These are phyloP conservation scores for Psilocybe mexicana DNA, from an alignment of 1,284 basidiomycete species.

Conservation along the genomic window DNA sequence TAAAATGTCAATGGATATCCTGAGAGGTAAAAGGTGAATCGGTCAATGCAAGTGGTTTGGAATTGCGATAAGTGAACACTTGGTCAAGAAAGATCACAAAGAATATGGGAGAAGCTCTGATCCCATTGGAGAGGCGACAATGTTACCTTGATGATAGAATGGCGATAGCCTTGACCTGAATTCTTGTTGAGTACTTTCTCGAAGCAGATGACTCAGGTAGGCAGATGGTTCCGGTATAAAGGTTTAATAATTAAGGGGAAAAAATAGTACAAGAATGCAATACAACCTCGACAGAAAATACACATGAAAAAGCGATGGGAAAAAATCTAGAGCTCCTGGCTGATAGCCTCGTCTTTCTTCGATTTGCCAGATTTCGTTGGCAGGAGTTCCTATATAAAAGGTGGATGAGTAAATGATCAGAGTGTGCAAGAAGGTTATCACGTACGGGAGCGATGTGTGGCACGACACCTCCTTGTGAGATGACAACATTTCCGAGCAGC, in stretches of 20 bases:
- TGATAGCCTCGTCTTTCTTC: slow-evolving; percentile 36
- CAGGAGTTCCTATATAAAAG: slow-evolving; percentile 38
- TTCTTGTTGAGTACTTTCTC: neutral
- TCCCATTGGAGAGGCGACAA: slow-evolving; percentile 48
- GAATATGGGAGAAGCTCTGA: slow-evolving; percentile 47
- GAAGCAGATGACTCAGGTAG: neutral
- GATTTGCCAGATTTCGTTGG: slow-evolving; percentile 47
- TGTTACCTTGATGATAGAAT: slow-evolving; percentile 32
- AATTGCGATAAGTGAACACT: slow-evolving; percentile 65
- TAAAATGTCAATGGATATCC: slow-evolving; percentile 45
- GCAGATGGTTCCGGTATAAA: slow-evolving; percentile 4
- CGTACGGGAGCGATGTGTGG: slow-evolving; percentile 57
- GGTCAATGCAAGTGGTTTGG: slow-evolving; percentile 45
- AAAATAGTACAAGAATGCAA: slow-evolving; percentile 25
- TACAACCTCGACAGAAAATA: slow-evolving; percentile 20
- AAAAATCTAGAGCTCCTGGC: slow-evolving; percentile 33
- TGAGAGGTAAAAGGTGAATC: slow-evolving; percentile 41
- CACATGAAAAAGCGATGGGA: slow-evolving; percentile 12
- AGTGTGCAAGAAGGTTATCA: slow-evolving; percentile 1
- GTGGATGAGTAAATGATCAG: slow-evolving; percentile 1
- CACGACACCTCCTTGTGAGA: slow-evolving; percentile 91
- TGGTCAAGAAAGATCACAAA: slow-evolving; percentile 58
- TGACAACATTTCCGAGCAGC: slow-evolving; percentile 82
- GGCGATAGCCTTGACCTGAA: slow-evolving; percentile 20
- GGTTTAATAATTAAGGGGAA: slow-evolving; percentile 24